Conservation (phyloP, 2,329 filamentous ascomycete species). For the Beauveria scarabaeidicola region DNA sequence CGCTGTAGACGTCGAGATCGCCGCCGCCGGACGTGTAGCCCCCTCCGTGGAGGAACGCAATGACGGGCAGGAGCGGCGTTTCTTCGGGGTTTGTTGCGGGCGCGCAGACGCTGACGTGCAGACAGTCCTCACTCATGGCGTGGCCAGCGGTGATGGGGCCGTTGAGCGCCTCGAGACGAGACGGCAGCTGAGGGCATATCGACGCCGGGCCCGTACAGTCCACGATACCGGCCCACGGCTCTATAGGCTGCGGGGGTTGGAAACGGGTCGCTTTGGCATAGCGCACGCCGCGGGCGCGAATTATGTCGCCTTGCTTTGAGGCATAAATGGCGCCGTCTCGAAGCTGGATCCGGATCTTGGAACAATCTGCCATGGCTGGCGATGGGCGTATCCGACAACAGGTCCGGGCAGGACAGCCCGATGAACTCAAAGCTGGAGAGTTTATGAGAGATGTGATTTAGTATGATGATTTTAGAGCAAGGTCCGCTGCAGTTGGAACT, state of each 20-base stretch:
- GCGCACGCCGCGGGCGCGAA: conserved; percentile 12
- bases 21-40: conserved; percentile 14
- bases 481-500: neutral
- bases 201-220: conserved; percentile 14
- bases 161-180: conserved; percentile 11
- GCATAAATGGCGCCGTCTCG: conserved; percentile 12
- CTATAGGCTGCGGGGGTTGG: conserved; percentile 4
- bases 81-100: neutral
- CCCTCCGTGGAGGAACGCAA: conserved; percentile 20
- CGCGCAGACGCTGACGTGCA: conserved; percentile 13
- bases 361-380: neutral
- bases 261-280: conserved; percentile 15
- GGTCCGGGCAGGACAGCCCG: no score
- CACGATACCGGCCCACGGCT: conserved; percentile 1
- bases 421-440: neutral
- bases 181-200: conserved; percentile 15
- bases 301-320: neutral
- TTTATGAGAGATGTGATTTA: no score
- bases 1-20: conserved; percentile 12
- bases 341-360: conserved; percentile 17
- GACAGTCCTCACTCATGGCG: conserved; percentile 13
- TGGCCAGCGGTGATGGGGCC: conserved; percentile 10
- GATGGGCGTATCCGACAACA: no score
- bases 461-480: neutral
- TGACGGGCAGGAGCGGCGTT: conserved; percentile 16